Conservation (phyloP, 352 stramenopile species). For the Achlya hypogyna region DNA sequence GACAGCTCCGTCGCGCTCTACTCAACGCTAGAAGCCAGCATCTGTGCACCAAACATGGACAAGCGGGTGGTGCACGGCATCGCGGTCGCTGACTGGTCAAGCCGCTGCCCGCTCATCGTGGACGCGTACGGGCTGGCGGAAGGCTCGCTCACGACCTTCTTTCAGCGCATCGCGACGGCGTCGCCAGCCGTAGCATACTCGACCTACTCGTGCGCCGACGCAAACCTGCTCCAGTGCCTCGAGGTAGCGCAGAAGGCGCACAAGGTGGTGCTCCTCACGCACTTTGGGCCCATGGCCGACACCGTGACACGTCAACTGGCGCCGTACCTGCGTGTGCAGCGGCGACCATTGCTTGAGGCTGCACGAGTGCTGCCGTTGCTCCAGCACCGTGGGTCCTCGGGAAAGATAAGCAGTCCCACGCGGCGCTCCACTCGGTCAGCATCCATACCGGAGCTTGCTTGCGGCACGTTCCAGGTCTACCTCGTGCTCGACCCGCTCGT, state of each 20-base stretch:
- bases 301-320: neutral
- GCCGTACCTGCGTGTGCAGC: neutral
- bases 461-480: constrained; percentile 8
- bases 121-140: constrained; percentile 2
- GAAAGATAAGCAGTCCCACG: neutral
- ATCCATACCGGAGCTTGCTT: neutral
- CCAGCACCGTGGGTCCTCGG: neutral
- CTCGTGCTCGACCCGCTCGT: no score
- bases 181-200: neutral
- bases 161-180: constrained; percentile 45
- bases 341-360: neutral
- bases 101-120: neutral
- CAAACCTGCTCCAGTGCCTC: neutral
- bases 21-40: neutral
- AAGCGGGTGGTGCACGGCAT: neutral
- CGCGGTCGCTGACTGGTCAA: constrained; percentile 6
- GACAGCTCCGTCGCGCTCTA: neutral
- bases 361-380: neutral
- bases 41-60: neutral
- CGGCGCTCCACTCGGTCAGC: neutral
- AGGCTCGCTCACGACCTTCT: constrained; percentile 42
- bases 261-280: neutral
- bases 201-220: neutral
- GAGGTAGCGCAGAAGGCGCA: neutral
- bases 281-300: neutral